Base-by-base conservation (phyloP, 1,284 basidiomycete species). In the Tylopilus orsonianus region DNA sequence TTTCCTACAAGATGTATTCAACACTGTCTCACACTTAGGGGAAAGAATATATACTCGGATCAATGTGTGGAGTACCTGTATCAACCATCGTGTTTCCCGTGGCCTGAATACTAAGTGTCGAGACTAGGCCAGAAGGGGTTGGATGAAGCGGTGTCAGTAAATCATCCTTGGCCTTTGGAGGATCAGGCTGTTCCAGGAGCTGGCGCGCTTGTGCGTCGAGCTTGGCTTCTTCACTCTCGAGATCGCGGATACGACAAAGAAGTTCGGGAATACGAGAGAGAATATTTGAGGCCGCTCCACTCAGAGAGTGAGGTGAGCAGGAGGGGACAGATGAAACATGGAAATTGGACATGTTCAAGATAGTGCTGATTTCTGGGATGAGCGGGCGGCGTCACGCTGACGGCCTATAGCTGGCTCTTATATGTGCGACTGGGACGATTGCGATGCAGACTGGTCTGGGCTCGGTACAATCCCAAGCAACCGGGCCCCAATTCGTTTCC, bases 211-310 rank as follows among this genome's bases (percentile, higher is more conserved):
- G 60, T 18, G 48, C 39, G 3, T 64, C 49, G 29, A 62, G 59
- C 19, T 22, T 37, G 13, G 44, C 48, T 40, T 62, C 60, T 48
- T 66, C 60, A 4, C 26, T 36, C 35, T 64, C 48, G 41, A 66
- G 61, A 24, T 56, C 34, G 32, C 37, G 54, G 22, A 60, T 55
- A 36, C 48, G 59, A 12, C 30, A 46, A 44, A 66, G 42, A 29
- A 66, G 52, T 27, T 47, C 37, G 18, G 61, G 48, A 23, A 62
- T 50, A 9, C 44, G 57, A 44, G n/a, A 41, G 39, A 58, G 30
- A 18, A 62, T 35, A 7, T 8, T 20, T 20, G 56, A 55, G 20
- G 49, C 49, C 13, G 53, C 23, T 0, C 52, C 36, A 35, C 57
- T 62, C 1, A 62, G 44, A 29, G 53, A 19, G 13, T 35, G 18